Evolutionary conservation across 176 grass and related monocot species (phyloP).

Genomic region (Echinochloa phyllopogon): DNA sequence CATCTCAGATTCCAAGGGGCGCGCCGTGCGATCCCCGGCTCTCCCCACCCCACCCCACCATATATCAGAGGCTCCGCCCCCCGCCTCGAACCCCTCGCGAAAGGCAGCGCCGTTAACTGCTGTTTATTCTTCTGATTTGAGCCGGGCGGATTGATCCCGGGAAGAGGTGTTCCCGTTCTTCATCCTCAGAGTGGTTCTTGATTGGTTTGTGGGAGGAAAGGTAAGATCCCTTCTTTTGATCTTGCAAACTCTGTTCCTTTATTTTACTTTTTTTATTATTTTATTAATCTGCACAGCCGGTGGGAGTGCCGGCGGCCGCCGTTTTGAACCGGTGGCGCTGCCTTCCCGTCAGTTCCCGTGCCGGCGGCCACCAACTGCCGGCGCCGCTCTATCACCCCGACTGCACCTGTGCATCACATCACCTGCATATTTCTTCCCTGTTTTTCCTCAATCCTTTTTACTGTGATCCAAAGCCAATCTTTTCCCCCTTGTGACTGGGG

Average conservation of each 20-base stretch:
- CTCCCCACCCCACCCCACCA: conserved; percentile 8
- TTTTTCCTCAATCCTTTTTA: background rate
- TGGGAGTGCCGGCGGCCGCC: background rate
- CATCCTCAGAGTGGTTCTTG: background rate
- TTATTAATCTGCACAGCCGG: background rate
- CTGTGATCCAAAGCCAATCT: background rate
- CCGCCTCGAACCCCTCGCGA: conserved; percentile 32
- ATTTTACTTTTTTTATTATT: background rate
- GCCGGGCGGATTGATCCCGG: conserved; percentile 20
- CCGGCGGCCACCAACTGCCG: background rate
- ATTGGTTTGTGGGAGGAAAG: conserved; percentile 39
- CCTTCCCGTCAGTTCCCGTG: background rate
- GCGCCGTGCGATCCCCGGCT: conserved; percentile 26
- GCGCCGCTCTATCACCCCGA: background rate
- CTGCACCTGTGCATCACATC: background rate
- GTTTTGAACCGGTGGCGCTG: background rate
- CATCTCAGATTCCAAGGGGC: conserved; percentile 49
- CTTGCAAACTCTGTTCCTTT: background rate
- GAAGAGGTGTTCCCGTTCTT: background rate
- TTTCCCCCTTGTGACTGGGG: background rate
- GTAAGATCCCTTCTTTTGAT: conserved; percentile 50
- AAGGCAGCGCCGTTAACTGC: background rate
- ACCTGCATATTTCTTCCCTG: background rate
- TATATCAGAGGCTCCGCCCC: conserved; percentile 11
- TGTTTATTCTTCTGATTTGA: conserved; percentile 24